A percentile compares a stretch with the other conserved stretches of the same genome.
Conservation (phyloP, 495 filamentous ascomycete species). For the Penicillium egyptiacum region DNA sequence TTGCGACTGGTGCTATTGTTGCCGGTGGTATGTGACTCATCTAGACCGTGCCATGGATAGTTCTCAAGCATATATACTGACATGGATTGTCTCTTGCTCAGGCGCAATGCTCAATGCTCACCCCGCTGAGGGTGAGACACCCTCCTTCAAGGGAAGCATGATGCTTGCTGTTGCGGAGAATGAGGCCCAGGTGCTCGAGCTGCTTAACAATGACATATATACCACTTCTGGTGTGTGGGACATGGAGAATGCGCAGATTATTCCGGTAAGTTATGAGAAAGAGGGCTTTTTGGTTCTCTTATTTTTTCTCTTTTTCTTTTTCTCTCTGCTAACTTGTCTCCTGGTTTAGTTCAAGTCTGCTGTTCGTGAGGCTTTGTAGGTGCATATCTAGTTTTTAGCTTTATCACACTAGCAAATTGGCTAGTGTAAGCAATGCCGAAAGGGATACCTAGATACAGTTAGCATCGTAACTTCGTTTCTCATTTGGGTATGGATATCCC, state of each 20-base stretch:
- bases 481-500: slow-evolving; percentile 1
- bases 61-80: background rate
- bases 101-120: slow-evolving; percentile 70
- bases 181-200: slow-evolving; percentile 66
- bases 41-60: background rate
- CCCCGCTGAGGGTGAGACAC: slow-evolving; percentile 59
- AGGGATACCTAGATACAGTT: background rate
- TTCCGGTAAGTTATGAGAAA: slow-evolving; percentile 39
- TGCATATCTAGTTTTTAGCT: background rate
- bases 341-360: slow-evolving; percentile 42
- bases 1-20: slow-evolving; percentile 35
- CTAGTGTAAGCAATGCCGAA: background rate
- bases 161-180: slow-evolving; percentile 62
- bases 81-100: slow-evolving; percentile 25
- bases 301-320: too few species aligned
- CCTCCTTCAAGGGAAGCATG: slow-evolving; percentile 68
- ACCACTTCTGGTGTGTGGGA: slow-evolving; percentile 75
- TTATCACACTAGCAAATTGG: background rate
- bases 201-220: slow-evolving; percentile 74
- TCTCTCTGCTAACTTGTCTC: slow-evolving; percentile 8
- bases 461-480: background rate
- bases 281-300: background rate
- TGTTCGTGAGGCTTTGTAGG: slow-evolving; percentile 30
- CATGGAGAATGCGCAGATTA: slow-evolving; percentile 64
- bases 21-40: slow-evolving; percentile 37